Base-by-base conservation (phyloP, 1,284 basidiomycete species). In the Takashimella tepidaria region DNA sequence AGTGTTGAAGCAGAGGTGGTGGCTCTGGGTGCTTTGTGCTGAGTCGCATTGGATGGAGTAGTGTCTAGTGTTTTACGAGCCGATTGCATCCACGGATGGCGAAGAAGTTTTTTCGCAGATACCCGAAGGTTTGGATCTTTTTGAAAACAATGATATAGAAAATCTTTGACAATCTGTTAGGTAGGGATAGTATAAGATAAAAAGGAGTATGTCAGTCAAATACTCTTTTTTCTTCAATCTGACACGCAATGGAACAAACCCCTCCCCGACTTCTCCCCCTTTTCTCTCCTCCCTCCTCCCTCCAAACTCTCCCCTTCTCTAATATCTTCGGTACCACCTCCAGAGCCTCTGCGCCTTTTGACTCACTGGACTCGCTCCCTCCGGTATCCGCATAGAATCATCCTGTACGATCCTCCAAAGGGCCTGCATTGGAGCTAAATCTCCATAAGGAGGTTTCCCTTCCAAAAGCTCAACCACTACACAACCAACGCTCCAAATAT, bases 381-480 rank as follows among this genome's bases (percentile, higher is more conserved):
- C 92, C 0, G 95, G 95, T 63, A 98, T 87, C 5, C 91, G 91
- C 42, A 95, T 95, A 66, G 85, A 89, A 72, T 98, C 93, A 68
- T 98, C 95, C 72, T 97, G 92, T 1, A 98, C 95, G 60, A 98
- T 98, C 49, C 92, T 85, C 77, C 96, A 98, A 22, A 98, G 82
- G 0, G 95, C 95, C 46, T 93, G 95, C 92, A 98, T 97, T 3
- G 95, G 95, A 57, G 93, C 91, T 25, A 98, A 82, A 64, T 88
- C 89, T 72, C 95, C 89, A 74, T 97, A 97, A 0, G 95, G 95
- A 12, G 95, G 95, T 63, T 89, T 91, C 10, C 93, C 95, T 74
- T 97, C 92, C 21, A 98, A 78, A 11, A 98, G 81, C 70, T 98
- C 95, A 56, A 98, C 95, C 3, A 98, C 92, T 26, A 96, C 89